Percentiles rank a stretch among this genome's conserved stretches.
phyloP scores from a whole-genome alignment of 2,329 filamentous ascomycete genomes.

The Phyllosticta capitalensis region DNA sequence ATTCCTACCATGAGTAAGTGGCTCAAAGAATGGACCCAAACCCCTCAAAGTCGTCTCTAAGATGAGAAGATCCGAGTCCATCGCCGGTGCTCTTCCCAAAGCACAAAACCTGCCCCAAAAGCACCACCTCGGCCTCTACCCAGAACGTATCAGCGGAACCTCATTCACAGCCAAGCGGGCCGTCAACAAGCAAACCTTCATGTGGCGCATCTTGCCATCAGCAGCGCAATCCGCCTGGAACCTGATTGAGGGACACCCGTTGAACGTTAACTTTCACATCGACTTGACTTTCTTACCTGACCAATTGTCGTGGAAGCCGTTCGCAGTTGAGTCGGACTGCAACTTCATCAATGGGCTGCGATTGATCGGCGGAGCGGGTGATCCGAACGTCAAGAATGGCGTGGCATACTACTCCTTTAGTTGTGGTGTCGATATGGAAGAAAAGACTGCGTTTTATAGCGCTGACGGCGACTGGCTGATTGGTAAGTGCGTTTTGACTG shows the following conservation, averaged over 20 bases:
- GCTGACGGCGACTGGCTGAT: conserved; percentile 32
- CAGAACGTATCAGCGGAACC: conserved; percentile 37
- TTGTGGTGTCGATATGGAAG: conserved; percentile 38
- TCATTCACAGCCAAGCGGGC: conserved; percentile 35
- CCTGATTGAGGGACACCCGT: conserved; percentile 20
- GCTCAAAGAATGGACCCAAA: background rate
- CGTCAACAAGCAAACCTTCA: conserved; percentile 35
- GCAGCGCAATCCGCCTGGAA: conserved; percentile 28
- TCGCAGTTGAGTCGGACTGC: conserved; percentile 42
- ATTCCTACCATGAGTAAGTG: background rate
- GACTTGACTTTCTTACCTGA: conserved; percentile 40
- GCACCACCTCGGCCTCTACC: conserved; percentile 35
- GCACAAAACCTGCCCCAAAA: conserved; percentile 36
- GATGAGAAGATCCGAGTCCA: conserved; percentile 25
- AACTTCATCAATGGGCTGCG: conserved; percentile 41
- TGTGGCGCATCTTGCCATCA: conserved; percentile 36
- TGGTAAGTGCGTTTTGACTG: too few relatives aligned
- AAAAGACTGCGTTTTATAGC: conserved; percentile 36
- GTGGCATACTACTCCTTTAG: conserved; percentile 42
- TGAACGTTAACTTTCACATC: conserved; percentile 25
- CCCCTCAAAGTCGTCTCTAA: background rate
- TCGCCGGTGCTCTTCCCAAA: conserved; percentile 34
- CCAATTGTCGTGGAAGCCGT: conserved; percentile 37
- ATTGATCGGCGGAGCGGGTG: conserved; percentile 41
- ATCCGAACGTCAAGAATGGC: conserved; percentile 42